Evolutionary conservation across 352 stramenopile species (phyloP).

Genomic region (Globisporangium polare): DNA sequence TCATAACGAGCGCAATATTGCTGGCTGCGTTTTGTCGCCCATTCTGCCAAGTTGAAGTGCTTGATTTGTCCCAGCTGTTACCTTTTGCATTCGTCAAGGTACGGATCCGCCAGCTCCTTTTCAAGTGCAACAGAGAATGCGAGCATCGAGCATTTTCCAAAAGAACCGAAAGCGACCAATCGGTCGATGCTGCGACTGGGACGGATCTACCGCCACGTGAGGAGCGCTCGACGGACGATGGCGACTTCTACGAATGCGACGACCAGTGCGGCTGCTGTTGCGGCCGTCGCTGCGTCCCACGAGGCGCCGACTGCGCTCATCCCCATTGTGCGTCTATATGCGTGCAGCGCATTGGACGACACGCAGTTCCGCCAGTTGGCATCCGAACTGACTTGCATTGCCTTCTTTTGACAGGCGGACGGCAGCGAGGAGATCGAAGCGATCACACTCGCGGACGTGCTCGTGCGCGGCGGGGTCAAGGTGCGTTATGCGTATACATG

Average conservation of each 20-base stretch:
- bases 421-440: slow-evolving; percentile 83
- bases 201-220: slow-evolving; percentile 4
- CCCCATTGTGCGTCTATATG: slow-evolving; percentile 20
- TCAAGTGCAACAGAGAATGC: too few species aligned
- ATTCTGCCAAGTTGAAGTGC: too few species aligned
- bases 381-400: too few species aligned
- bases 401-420: slow-evolving; percentile 39
- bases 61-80: too few species aligned
- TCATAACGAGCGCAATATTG: too few species aligned
- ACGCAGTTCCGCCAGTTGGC: neutral
- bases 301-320: slow-evolving; percentile 23
- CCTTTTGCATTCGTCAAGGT: neutral
- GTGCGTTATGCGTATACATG: slow-evolving; percentile 9
- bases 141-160: neutral
- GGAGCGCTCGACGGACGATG: slow-evolving; percentile 4
- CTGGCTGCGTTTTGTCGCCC: too few species aligned
- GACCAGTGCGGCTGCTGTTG: neutral
- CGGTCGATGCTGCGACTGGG: neutral
- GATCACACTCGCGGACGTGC: slow-evolving; percentile 65
- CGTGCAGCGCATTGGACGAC: neutral
- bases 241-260: neutral
- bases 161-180: too few species aligned
- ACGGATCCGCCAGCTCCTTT: too few species aligned
- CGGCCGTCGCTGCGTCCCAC: neutral
- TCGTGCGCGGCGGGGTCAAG: slow-evolving; percentile 60